Base-by-base conservation (phyloP, 805 yeast species). In the Kazachstania martiniae region DNA sequence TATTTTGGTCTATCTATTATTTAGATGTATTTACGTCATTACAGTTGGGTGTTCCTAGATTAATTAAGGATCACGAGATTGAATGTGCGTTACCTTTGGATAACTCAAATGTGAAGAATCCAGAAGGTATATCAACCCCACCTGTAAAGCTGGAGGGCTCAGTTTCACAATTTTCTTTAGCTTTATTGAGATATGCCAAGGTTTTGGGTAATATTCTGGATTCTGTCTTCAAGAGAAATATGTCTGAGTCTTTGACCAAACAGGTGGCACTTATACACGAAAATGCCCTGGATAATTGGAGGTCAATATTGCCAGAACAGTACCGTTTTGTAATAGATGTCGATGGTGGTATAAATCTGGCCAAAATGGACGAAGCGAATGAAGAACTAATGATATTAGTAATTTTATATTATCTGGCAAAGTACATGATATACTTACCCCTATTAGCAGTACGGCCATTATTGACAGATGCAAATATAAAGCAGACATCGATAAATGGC, bases 31-130 rank as follows among this genome's bases (percentile, higher is more conserved):
- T 82, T 48, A 64, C 83, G 17, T 74, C 89, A 3, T 66, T 82
- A 38, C 76, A 76, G 37, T 58, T 85, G 29, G 95, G 95, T 28
- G 82, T 83, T 24, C 95, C 95, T 4, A 62, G 93, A 40, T 58
- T 84, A 29, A 57, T 85, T 18, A 79, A 79, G 46, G 94, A 83
- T 49, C 73, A 72, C 46, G 93, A 83, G 51, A 74, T 85, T 31
- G 93, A 84, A 52, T 84, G 94, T 62, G 87, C 89, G 1, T 58
- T 81, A 45, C 95, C 95, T 1, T 73, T 79, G 31, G 59, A 71
- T 21, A 68, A 59, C 36, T 71, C 66, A 18, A 53, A 58, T 28
- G 25, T 9, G 13, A 19, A 19, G 10, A 23, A 8, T 8, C n/a
- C 25, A 9, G n/a, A n/a, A n/a, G n/a, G n/a, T 12, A 42, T 38